Evolutionary conservation across 225 moss, liverwort and hornwort species (phyloP).

Genomic region (Neckera pumila): DNA sequence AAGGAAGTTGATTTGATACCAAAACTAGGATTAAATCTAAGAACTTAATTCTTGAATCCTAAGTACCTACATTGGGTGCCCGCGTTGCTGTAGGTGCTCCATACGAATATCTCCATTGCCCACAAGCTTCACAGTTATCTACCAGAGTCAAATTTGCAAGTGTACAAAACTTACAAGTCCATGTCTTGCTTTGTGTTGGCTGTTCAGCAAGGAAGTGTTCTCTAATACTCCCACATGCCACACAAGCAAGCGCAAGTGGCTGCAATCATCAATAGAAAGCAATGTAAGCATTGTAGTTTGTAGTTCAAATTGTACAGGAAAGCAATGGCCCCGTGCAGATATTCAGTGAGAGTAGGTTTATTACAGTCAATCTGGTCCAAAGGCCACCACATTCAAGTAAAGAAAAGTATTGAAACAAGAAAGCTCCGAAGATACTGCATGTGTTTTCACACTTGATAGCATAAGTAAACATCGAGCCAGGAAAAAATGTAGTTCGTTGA

Average conservation of each 20-base stretch:
- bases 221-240: constrained; percentile 50
- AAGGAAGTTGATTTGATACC: background rate
- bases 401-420: background rate
- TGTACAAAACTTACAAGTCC: constrained; percentile 95
- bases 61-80: constrained; percentile 75
- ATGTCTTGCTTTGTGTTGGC: constrained; percentile 10
- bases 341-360: background rate
- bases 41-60: background rate
- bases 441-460: background rate
- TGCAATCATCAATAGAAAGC: constrained; percentile 16
- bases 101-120: constrained; percentile 85
- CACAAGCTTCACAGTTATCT: constrained; percentile 83
- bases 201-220: constrained; percentile 8
- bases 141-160: constrained; percentile 57
- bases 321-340: background rate
- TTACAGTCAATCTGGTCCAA: background rate
- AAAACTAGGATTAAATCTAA: background rate
- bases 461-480: background rate
- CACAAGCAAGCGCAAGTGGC: constrained; percentile 51
- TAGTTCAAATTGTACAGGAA: background rate
- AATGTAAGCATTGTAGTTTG: background rate
- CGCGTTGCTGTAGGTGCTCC: constrained; percentile 60
- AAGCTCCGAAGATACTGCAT: background rate
- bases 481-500: background rate
- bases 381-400: background rate